phyloP scores from a whole-genome alignment of 1,139 yeast genomes.

The Sugiyamaella castrensis region DNA sequence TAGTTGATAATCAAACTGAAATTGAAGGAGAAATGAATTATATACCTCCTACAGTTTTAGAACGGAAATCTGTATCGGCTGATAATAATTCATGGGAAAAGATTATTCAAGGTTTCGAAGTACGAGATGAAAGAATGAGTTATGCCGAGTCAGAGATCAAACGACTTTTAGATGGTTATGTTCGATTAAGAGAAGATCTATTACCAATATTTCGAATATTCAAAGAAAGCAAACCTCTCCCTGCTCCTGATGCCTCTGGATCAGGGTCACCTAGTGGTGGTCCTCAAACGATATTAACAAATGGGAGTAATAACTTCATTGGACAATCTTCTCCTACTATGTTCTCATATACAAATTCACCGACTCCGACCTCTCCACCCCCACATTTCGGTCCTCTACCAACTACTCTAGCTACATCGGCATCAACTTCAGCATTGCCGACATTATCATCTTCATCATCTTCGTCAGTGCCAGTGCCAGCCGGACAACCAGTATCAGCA shows the following conservation, averaged over 20 bases:
- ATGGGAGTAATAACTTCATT: neutral
- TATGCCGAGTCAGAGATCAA: slow-evolving; percentile 38
- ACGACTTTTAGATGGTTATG: slow-evolving; percentile 34
- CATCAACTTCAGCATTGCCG: neutral
- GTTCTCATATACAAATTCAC: slow-evolving; percentile 10
- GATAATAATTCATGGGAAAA: slow-evolving; percentile 3
- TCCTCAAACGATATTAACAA: neutral
- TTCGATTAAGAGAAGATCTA: slow-evolving; percentile 41
- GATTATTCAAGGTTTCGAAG: slow-evolving; percentile 29
- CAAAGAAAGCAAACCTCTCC: slow-evolving; percentile 44
- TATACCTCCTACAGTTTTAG: slow-evolving; percentile 31
- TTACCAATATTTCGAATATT: slow-evolving; percentile 40
- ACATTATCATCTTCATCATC: slow-evolving; percentile 7
- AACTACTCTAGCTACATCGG: neutral
- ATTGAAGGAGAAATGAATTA: slow-evolving; percentile 33
- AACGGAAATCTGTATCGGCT: slow-evolving; percentile 3
- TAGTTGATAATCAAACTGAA: slow-evolving; percentile 31
- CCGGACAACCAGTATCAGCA: slow-evolving; percentile 5
- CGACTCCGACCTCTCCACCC: slow-evolving; percentile 14
- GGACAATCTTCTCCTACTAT: slow-evolving; percentile 14
- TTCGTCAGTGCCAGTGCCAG: slow-evolving; percentile 1
- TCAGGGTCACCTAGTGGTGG: slow-evolving; percentile 2
- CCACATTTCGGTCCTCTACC: slow-evolving; percentile 6
- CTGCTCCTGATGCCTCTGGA: slow-evolving; percentile 37
- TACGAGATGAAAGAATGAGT: slow-evolving; percentile 38